Evolutionary conservation across 495 filamentous ascomycete genomes (phyloP).

Genomic region (Lasiosphaeria miniovina): DNA sequence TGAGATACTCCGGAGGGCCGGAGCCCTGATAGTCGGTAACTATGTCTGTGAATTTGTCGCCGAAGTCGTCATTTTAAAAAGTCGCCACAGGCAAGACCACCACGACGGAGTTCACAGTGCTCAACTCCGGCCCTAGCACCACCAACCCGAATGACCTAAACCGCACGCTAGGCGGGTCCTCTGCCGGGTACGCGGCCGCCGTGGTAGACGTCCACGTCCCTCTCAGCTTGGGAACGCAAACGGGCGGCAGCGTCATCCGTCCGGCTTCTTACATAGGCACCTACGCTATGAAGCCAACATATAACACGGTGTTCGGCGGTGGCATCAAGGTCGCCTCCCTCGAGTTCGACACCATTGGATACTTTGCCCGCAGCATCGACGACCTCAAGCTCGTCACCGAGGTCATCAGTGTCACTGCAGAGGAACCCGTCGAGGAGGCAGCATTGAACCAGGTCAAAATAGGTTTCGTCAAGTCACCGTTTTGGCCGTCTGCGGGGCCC

Average conservation of each 20-base stretch:
- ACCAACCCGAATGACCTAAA: constrained; percentile 46
- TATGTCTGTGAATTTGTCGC: neutral
- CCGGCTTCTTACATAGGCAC: constrained; percentile 55
- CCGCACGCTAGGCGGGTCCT: constrained; percentile 53
- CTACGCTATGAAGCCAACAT: constrained; percentile 57
- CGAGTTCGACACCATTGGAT: constrained; percentile 52
- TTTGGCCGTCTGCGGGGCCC: constrained; percentile 48
- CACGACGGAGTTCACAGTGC: constrained; percentile 52
- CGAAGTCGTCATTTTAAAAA: neutral
- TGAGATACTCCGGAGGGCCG: constrained; percentile 42
- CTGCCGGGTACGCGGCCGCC: constrained; percentile 51
- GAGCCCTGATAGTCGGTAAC: constrained; percentile 46
- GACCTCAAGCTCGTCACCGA: constrained; percentile 50
- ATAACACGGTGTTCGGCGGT: constrained; percentile 53
- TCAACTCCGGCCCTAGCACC: constrained; percentile 32
- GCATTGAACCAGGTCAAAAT: constrained; percentile 42
- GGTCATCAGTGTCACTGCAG: constrained; percentile 48
- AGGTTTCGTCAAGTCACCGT: constrained; percentile 44
- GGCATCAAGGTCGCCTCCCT: constrained; percentile 47
- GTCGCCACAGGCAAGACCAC: constrained; percentile 37
- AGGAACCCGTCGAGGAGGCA: constrained; percentile 27
- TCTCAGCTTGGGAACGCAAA: constrained; percentile 50
- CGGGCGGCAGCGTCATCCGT: constrained; percentile 48
- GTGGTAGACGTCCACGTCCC: constrained; percentile 51
- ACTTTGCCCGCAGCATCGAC: constrained; percentile 46